Conservation (phyloP, 2,329 filamentous ascomycete species). For the Macrophomina pseudophaseolina region DNA sequence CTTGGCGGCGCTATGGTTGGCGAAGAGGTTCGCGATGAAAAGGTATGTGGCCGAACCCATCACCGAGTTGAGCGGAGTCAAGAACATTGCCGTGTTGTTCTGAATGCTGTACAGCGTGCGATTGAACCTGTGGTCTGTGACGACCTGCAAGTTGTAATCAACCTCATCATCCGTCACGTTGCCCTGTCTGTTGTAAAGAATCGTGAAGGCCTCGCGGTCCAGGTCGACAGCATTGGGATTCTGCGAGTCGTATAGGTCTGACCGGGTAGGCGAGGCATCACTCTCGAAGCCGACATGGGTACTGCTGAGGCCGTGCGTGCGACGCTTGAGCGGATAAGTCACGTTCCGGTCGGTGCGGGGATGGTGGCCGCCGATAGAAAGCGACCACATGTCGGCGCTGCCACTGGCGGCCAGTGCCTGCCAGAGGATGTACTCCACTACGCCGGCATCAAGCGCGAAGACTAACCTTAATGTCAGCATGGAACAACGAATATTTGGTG, state of each 20-base stretch:
- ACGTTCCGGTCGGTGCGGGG: slow-evolving; percentile 30
- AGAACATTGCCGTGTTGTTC: not conserved
- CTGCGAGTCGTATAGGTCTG: slow-evolving; percentile 57
- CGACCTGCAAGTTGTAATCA: not conserved
- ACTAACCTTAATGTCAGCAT: not conserved
- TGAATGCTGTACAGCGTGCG: not conserved
- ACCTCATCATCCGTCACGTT: not conserved
- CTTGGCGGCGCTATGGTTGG: not conserved
- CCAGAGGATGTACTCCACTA: slow-evolving; percentile 33
- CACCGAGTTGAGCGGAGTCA: not conserved
- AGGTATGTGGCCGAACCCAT: not conserved
- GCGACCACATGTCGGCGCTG: slow-evolving; percentile 55
- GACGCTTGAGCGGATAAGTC: not conserved
- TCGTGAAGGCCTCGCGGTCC: slow-evolving; percentile 56
- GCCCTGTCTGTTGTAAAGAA: slow-evolving; percentile 46
- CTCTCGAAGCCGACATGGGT: slow-evolving; percentile 62
- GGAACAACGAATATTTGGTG: not conserved
- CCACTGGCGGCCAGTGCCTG: slow-evolving; percentile 51
- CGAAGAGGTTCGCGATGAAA: not conserved
- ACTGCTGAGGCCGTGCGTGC: slow-evolving; percentile 48
- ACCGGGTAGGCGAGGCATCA: slow-evolving; percentile 58
- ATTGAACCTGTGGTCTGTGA: not conserved
- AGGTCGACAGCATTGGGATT: slow-evolving; percentile 40
- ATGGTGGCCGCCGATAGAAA: slow-evolving; percentile 56
- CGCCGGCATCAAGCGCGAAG: not conserved